Base-by-base conservation (phyloP, 495 filamentous ascomycete species). In the Usnea hakonensis region DNA sequence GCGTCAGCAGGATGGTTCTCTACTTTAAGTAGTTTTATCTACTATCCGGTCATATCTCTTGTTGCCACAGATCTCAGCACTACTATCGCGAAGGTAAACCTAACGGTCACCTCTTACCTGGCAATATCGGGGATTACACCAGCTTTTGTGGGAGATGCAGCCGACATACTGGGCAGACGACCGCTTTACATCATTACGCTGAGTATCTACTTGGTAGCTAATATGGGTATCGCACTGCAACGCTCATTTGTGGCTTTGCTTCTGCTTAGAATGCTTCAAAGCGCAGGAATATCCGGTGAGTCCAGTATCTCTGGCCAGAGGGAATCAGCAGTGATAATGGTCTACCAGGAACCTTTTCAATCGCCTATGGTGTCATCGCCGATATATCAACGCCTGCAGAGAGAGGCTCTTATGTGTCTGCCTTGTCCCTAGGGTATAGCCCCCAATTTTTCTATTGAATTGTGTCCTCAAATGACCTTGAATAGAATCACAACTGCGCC, bases 1-100 rank as follows among this genome's bases (percentile, higher is more conserved):
- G n/a, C n/a, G n/a, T n/a, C n/a, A n/a, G n/a, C n/a, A n/a, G n/a
- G n/a, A n/a, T n/a, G n/a, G n/a, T 79, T 87, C 67, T 90, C 87
- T 0, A 87, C 88, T 3, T 78, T 90, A 56, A 89, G 86, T 0
- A 86, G 86, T 23, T 89, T 88, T 66, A 90, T 90, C 46, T 94
- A 94, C 71, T 90, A 91, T 64, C 89, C 89, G 4, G 86, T 86
- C 4, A 74, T 92, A 58, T 82, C 80, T 33, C 70, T 79, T 10
- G 66, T 89, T 19, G 74, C 85, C 1, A 40, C 63, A 0, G 79
- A 85, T 53, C 76, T 88, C 13, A 67, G 78, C 14, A 81, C 88
- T 1, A 81, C 83, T 1, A 67, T 79, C 19, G 75, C 73, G 2
- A 74, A 85, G 55, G 85, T 90, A 72, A 90, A 90, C 67, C 72